Percentiles rank a stretch among this genome's conserved stretches.
Conservation (phyloP, 2,329 filamentous ascomycete species). For the Fusarium setosum region DNA sequence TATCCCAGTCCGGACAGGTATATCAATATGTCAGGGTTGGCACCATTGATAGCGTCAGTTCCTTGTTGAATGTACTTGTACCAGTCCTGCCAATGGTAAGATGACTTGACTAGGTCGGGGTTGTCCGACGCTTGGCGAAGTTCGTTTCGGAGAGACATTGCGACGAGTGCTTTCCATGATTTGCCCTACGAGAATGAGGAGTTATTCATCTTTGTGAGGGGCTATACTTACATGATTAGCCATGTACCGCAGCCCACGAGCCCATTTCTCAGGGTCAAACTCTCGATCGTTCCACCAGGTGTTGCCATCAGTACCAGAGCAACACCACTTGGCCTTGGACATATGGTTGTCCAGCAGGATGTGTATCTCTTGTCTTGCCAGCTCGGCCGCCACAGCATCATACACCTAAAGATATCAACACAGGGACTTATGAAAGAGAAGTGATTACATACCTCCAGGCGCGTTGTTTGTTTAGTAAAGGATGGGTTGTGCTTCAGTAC, state of each 20-base stretch:
- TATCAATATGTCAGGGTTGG: constrained; percentile 63
- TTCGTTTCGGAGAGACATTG: constrained; percentile 66
- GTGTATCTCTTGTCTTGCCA: constrained; percentile 64
- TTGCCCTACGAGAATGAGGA: constrained; percentile 48
- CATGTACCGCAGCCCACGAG: constrained; percentile 69
- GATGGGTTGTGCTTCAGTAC: constrained; percentile 66
- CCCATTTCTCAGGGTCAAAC: constrained; percentile 70
- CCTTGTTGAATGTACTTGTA: constrained; percentile 61
- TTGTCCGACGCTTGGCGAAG: constrained; percentile 55
- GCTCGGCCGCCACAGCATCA: constrained; percentile 70
- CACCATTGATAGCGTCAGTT: constrained; percentile 59
- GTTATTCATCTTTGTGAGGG: neutral
- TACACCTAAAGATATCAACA: constrained; percentile 47
- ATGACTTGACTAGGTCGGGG: constrained; percentile 43
- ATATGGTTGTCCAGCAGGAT: constrained; percentile 71
- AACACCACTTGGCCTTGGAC: constrained; percentile 69
- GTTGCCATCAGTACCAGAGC: constrained; percentile 64
- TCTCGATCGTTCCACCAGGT: constrained; percentile 70
- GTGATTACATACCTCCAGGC: constrained; percentile 54
- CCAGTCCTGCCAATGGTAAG: constrained; percentile 68
- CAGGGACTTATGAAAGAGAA: rapidly evolving
- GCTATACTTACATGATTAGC: constrained; percentile 59
- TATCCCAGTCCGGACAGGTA: constrained; percentile 69
- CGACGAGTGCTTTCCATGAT: constrained; percentile 58
- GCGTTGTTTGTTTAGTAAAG: constrained; percentile 64